These are phyloP conservation scores for Botrytis cinerea DNA, from an alignment of 2,329 filamentous ascomycete genomes.

Conservation along the genomic window DNA sequence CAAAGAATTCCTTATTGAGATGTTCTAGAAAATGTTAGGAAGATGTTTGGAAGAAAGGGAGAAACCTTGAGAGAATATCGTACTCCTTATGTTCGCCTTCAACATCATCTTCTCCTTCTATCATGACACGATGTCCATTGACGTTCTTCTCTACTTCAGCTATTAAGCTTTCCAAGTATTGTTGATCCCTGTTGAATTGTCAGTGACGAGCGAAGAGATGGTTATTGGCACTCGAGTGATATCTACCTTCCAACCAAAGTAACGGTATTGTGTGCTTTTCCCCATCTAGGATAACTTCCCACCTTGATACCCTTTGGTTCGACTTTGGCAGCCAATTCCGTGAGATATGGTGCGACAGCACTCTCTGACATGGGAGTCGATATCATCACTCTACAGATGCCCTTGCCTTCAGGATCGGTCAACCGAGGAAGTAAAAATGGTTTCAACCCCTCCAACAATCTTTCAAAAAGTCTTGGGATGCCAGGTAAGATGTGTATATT, in stretches of 20 bases:
- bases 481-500: constrained; percentile 94
- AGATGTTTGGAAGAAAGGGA: background rate
- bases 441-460: constrained; percentile 75
- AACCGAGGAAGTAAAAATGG: constrained; percentile 70
- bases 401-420: constrained; percentile 77
- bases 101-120: constrained; percentile 71
- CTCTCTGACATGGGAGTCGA: constrained; percentile 89
- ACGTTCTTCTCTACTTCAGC: constrained; percentile 76
- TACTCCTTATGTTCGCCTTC: constrained; percentile 29
- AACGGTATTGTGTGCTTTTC: constrained; percentile 82
- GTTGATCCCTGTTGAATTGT: constrained; percentile 57
- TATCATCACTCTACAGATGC: constrained; percentile 75
- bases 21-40: constrained; percentile 23
- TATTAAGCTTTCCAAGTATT: constrained; percentile 76
- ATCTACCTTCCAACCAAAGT: constrained; percentile 72
- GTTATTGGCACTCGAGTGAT: background rate
- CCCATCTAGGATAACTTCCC: constrained; percentile 93
- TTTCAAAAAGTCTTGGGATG: constrained; percentile 79
- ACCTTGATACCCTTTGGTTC: constrained; percentile 82
- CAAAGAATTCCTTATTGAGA: constrained; percentile 13
- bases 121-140: constrained; percentile 66
- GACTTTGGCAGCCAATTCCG: constrained; percentile 72
- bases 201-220: background rate
- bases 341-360: constrained; percentile 78
- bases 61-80: constrained; percentile 3